These are phyloP conservation scores for Penicillium sp. DNA, from an alignment of 2,329 filamentous ascomycete genomes.

Conservation along the genomic window DNA sequence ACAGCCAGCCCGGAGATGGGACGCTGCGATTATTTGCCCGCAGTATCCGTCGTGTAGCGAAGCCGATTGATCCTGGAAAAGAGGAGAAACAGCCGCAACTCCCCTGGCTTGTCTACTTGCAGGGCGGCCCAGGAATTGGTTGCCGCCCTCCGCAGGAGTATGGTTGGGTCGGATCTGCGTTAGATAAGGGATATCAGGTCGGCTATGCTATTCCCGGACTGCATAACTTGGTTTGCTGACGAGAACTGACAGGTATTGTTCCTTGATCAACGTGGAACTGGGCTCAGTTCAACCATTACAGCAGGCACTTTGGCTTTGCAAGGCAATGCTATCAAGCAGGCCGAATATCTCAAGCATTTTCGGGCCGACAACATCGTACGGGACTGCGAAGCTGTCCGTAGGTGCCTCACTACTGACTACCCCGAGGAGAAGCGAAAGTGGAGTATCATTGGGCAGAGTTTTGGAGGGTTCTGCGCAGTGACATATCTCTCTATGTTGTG, in stretches of 20 bases:
- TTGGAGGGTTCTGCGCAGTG: conserved; percentile 83
- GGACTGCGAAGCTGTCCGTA: conserved; percentile 85
- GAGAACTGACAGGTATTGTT: conserved; percentile 60
- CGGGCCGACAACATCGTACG: conserved; percentile 88
- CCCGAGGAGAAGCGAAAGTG: conserved; percentile 75
- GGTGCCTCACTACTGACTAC: conserved; percentile 72
- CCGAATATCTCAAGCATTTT: conserved; percentile 81
- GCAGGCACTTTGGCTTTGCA: conserved; percentile 70
- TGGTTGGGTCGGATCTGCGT: conserved; percentile 69
- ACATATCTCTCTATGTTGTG: conserved; percentile 81
- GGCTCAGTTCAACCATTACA: conserved; percentile 79
- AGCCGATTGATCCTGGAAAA: conserved; percentile 54
- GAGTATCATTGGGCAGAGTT: conserved; percentile 88
- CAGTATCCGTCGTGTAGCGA: conserved; percentile 65
- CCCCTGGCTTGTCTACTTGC: conserved; percentile 73
- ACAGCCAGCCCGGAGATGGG: conserved; percentile 64
- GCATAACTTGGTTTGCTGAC: neutral
- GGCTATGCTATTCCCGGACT: conserved; percentile 13
- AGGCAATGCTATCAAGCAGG: conserved; percentile 70
- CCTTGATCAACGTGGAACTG: conserved; percentile 91
- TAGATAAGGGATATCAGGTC: conserved; percentile 82
- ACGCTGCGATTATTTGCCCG: conserved; percentile 79
- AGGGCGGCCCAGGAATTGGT: conserved; percentile 84
- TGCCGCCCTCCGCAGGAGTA: conserved; percentile 76
- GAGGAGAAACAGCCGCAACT: conserved; percentile 50